Evolutionary conservation across 805 yeast genomes (phyloP).

Genomic region (Ogataea glucozyma): DNA sequence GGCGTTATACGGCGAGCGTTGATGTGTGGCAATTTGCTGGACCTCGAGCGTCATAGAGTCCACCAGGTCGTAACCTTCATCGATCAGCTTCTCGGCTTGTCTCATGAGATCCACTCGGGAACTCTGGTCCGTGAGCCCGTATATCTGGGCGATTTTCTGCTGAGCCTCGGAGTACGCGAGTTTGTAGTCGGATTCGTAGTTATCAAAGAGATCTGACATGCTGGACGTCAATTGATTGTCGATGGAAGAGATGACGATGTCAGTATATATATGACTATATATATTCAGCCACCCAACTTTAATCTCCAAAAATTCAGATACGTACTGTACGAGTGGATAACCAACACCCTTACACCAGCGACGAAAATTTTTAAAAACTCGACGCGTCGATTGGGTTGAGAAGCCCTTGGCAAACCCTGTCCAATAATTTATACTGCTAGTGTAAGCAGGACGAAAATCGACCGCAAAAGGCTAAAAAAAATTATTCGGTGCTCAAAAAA

Average conservation of each 20-base stretch:
- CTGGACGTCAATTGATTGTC: background rate
- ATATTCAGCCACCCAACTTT: conserved; percentile 2
- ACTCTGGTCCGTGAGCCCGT: conserved; percentile 45
- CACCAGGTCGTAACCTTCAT: conserved; percentile 75
- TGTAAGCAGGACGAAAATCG: conserved; percentile 11
- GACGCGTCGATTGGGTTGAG: conserved; percentile 15
- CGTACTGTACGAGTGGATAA: background rate
- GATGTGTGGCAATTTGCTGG: conserved; percentile 75
- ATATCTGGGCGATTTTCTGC: conserved; percentile 58
- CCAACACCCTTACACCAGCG: conserved; percentile 1
- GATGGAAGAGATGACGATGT: background rate
- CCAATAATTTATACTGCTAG: conserved; percentile 16
- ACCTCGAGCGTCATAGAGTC: conserved; percentile 90
- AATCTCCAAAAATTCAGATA: too few species aligned
- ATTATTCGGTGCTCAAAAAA: background rate
- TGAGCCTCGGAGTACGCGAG: conserved; percentile 69
- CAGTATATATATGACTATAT: background rate
- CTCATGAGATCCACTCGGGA: conserved; percentile 55
- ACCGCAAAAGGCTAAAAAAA: background rate
- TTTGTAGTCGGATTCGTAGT: conserved; percentile 72
- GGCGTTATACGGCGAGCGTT: conserved; percentile 69
- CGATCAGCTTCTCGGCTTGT: conserved; percentile 67
- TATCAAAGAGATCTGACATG: conserved; percentile 55
- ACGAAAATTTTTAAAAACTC: background rate
- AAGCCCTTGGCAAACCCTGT: conserved; percentile 10